phyloP scores from a whole-genome alignment of 495 filamentous ascomycete genomes.

The Podospora comata region DNA sequence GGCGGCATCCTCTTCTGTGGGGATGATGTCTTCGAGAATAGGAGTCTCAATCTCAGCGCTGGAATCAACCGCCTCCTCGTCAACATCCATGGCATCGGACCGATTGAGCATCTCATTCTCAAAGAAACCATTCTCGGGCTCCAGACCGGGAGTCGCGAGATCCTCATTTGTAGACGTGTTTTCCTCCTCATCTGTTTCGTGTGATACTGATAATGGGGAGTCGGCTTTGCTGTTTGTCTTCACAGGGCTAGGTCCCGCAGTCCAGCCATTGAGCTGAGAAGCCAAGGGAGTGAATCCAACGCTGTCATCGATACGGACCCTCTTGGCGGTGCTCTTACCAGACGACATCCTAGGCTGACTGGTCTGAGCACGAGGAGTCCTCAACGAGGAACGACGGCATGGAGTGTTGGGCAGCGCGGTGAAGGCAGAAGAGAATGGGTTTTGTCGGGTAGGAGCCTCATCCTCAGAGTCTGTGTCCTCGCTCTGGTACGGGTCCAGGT shows the following conservation, averaged over 20 bases:
- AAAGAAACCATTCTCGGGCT: slow-evolving; percentile 48
- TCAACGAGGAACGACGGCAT: slow-evolving; percentile 18
- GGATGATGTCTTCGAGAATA: slow-evolving; percentile 36
- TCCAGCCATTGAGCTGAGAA: slow-evolving; percentile 58
- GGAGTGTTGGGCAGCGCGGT: slow-evolving; percentile 35
- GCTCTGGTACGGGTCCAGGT: slow-evolving; percentile 35
- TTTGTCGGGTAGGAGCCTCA: slow-evolving; percentile 43
- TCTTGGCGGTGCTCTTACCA: slow-evolving; percentile 26
- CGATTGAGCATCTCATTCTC: slow-evolving; percentile 56
- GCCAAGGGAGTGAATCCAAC: slow-evolving; percentile 62
- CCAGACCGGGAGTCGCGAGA: slow-evolving; percentile 17
- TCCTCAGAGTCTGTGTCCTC: slow-evolving; percentile 44
- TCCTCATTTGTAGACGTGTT: not conserved
- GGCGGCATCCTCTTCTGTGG: slow-evolving; percentile 46
- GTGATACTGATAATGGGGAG: not conserved
- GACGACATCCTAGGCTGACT: slow-evolving; percentile 12
- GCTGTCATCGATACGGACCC: slow-evolving; percentile 18
- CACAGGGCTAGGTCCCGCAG: slow-evolving; percentile 42
- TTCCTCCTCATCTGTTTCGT: not conserved
- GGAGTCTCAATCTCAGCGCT: slow-evolving; percentile 26
- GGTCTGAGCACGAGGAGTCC: slow-evolving; percentile 28
- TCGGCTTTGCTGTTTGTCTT: slow-evolving; percentile 36
- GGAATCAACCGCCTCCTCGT: slow-evolving; percentile 32
- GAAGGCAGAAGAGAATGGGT: slow-evolving; percentile 24
- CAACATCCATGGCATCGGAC: slow-evolving; percentile 29